Evolutionary conservation across 768 basidiomycete genomes (phyloP).

Genomic region (Naematelia encephala): DNA sequence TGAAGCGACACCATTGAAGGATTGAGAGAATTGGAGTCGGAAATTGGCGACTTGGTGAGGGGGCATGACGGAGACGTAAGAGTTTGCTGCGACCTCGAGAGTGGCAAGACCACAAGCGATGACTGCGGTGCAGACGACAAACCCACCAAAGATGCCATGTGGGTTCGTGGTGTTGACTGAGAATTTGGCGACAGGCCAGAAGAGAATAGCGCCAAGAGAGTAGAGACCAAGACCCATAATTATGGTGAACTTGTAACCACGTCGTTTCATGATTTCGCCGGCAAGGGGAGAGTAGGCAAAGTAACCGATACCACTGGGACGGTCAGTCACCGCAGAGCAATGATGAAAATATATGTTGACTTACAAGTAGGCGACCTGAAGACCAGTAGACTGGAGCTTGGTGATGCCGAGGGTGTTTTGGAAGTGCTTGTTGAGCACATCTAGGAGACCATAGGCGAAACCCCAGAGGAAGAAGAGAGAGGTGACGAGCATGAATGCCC

Average conservation of each 20-base stretch:
- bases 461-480: conserved; percentile 72
- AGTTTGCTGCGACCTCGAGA: conserved; percentile 65
- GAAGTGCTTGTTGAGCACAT: conserved; percentile 60
- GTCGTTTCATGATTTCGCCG: conserved; percentile 53
- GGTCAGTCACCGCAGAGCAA: no score
- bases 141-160: conserved; percentile 63
- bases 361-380: conserved; percentile 64
- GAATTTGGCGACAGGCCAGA: conserved; percentile 73
- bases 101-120: conserved; percentile 56
- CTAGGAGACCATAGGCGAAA: conserved; percentile 47
- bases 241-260: conserved; percentile 63
- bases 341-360: no score
- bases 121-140: conserved; percentile 63
- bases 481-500: conserved; percentile 67
- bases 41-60: conserved; percentile 68
- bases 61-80: conserved; percentile 61
- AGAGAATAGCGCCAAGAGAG: conserved; percentile 64
- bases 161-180: conserved; percentile 41
- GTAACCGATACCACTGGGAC: conserved; percentile 23
- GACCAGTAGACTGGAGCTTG: conserved; percentile 68
- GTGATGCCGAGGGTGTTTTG: conserved; percentile 65
- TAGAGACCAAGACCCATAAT: conserved; percentile 43
- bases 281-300: conserved; percentile 50
- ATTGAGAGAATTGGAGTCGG: conserved; percentile 74
- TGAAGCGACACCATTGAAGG: conserved; percentile 71